These are phyloP conservation scores for Flueggea neowawraea DNA, from an alignment of 441 rosid genomes.

Conservation along the genomic window DNA sequence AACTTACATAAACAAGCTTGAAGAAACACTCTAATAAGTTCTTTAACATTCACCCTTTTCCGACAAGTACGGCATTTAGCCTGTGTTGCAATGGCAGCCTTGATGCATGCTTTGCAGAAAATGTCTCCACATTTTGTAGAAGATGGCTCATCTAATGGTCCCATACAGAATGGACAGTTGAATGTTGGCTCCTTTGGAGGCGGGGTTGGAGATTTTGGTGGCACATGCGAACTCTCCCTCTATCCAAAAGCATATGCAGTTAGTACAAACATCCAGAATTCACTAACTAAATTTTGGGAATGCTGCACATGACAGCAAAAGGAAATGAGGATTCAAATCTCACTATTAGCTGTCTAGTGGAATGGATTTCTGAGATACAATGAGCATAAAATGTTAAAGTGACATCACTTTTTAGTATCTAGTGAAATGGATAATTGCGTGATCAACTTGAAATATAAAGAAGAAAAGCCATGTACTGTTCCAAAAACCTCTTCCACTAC, in stretches of 20 bases:
- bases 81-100: slow-evolving; percentile 49
- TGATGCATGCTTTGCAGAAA: slow-evolving; percentile 82
- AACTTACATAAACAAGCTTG: slow-evolving; percentile 41
- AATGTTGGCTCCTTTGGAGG: slow-evolving; percentile 68
- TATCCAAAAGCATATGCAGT: slow-evolving; percentile 20
- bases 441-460: no score
- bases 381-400: no score
- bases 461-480: no score
- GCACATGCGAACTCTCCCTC: slow-evolving; percentile 29
- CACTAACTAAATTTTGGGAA: no score
- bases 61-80: slow-evolving; percentile 90
- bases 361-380: no score
- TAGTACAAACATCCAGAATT: neutral
- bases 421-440: no score
- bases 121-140: slow-evolving; percentile 97
- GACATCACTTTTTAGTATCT: no score
- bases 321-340: no score
- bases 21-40: slow-evolving; percentile 82
- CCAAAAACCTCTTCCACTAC: no score
- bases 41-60: slow-evolving; percentile 51
- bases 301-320: no score
- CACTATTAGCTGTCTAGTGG: no score
- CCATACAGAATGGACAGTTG: slow-evolving; percentile 88
- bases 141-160: slow-evolving; percentile 65
- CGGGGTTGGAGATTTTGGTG: slow-evolving; percentile 17